Base-by-base conservation (phyloP, 768 basidiomycete genomes). In the Podaxis sp. region DNA sequence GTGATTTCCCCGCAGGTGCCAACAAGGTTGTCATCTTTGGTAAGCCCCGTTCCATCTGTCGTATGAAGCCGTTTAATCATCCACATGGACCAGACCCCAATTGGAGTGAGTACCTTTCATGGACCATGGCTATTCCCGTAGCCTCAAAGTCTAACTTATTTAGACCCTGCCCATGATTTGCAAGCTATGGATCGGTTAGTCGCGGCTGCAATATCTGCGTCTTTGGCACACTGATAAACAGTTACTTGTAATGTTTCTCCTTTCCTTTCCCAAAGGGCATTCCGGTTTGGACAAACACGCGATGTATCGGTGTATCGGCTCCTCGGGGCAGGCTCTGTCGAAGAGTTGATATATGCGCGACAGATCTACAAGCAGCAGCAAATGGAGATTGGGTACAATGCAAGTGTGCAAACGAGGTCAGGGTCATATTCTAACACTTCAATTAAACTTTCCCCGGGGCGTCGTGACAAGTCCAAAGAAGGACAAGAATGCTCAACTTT, bases 1-100 rank as follows among this genome's bases (percentile, higher is more conserved):
- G 16, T 44, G 14, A 16, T 50, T 47, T 32, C 36, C 51, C 21
- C 46, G 5, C 27, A 75, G 89, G 89, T 2, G 95, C 96, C 2
- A 98, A 98, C 69, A 95, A 91, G 73, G 96, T 97, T 21, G 90
- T 95, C 27, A 90, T 95, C 44, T 93, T 96, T 70, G 90, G 89
- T 88, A 63, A 66, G 83, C 50, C 40, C 38, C 63, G 55, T 36
- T 11, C 51, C 3, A 28, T 60, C 44, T 55, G 28, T 51, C 50
- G 35, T 57, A 6, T 53, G 44, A 50, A 25, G 42, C 18, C 16
- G 44, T 23, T 28, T 47, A 2, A 32, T 21, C 67, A 60, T 63
- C 64, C 35, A 61, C 59, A 44, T 52, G 55, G 18, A 57, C 35
- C 65, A 91, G 93, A 95, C 74, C 94, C 95, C 3, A 93, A 93